Conservation (phyloP, 495 filamentous ascomycete genomes). For the Xylaria venustula region DNA sequence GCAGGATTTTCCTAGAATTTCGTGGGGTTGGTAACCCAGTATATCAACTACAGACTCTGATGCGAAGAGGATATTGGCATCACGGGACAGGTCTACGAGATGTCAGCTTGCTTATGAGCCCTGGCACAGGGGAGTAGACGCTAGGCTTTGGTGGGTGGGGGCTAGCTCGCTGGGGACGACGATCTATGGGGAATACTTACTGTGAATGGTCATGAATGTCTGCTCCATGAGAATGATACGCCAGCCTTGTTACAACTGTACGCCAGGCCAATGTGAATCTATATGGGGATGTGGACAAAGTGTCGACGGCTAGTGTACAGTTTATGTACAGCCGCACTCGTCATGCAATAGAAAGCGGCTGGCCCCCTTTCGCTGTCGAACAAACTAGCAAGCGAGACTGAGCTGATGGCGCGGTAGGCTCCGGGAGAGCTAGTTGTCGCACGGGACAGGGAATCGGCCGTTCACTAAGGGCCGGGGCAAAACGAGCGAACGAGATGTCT, state of each 20-base stretch:
- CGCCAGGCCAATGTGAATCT: constrained; percentile 22
- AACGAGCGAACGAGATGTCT: constrained; percentile 34
- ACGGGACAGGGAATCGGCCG: constrained; percentile 27
- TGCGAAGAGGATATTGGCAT: constrained; percentile 79
- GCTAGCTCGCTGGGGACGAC: constrained; percentile 9
- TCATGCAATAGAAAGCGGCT: constrained; percentile 24
- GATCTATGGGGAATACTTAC: constrained; percentile 47
- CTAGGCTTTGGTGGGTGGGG: constrained; percentile 4
- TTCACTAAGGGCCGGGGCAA: constrained; percentile 23
- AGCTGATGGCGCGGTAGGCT: constrained; percentile 26
- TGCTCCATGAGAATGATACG: constrained; percentile 67
- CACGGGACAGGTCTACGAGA: constrained; percentile 62
- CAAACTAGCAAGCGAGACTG: constrained; percentile 15
- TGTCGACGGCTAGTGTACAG: constrained; percentile 26
- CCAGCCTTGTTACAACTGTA: constrained; percentile 25
- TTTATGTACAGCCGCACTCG: constrained; percentile 23
- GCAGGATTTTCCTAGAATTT: constrained; percentile 73
- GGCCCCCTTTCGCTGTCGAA: not conserved
- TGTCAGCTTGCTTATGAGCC: constrained; percentile 21
- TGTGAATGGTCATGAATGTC: constrained; percentile 92
- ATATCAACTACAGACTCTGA: constrained; percentile 83
- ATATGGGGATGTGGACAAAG: constrained; percentile 20
- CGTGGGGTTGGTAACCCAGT: constrained; percentile 73
- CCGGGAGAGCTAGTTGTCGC: constrained; percentile 28
- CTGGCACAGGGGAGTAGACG: constrained; percentile 7